Evolutionary conservation across 768 basidiomycete species (phyloP), one percentile per base, ranked within the genome.

Genomic region (Tulasnella sp.): DNA sequence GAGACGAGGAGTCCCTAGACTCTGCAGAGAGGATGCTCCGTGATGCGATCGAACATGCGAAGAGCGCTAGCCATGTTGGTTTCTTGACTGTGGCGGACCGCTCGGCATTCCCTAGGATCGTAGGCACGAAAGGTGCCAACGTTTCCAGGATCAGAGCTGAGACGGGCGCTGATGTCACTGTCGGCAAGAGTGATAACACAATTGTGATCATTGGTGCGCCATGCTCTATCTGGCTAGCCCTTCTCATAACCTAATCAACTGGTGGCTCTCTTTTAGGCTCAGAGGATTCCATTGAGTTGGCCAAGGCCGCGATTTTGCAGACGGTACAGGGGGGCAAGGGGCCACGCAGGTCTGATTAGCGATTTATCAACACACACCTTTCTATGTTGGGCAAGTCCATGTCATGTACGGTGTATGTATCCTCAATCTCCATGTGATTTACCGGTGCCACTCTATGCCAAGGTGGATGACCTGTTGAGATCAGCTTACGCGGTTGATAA

Each of bases 81-180:
- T 91, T 87, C 78, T 76, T 94, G 58, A 92, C 85, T 8, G 75
- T 94, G 43, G 73, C 81, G 42, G 86, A 92, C 68, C 83, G 91
- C 63, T 80, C 84, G 34, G 78, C 79, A 31, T 97, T 97, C 81
- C 92, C 93, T 12, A 78, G 90, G 64, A 93, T 97, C 65, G 91
- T 97, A 62, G 93, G 93, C 41, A 73, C 85, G 10, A 94, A 93
- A 73, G 92, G 92, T 54, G 75, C 90, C 25, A 97, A 91, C 65
- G 87, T 97, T 52, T 78, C 85, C 53, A 85, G 92, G 50, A 78
- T 97, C 53, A 82, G 92, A 57, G 79, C 79, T 53, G 91, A 92
- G 72, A 94, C 87, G 53, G 88, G 90, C 43, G 87, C 92, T 56
- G 91, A 94, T 68, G 92, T 97, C 65, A 88, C 81, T 44, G 89